Conservation (phyloP, 371 early-diverging fungal species). For the Mucor circinelloides region DNA sequence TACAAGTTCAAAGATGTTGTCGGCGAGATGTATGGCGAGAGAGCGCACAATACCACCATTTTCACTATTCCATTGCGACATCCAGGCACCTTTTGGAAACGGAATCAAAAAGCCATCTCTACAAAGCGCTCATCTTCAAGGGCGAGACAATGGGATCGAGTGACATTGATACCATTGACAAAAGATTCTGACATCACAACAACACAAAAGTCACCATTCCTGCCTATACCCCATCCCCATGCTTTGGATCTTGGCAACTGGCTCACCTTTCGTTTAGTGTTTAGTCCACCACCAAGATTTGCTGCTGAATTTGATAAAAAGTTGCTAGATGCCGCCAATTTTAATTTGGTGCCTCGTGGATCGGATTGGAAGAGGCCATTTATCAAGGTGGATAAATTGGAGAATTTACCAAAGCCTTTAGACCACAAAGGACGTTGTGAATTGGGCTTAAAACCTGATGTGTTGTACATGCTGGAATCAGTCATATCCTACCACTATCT, state of each 20-base stretch:
- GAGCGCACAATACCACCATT: conserved; percentile 4
- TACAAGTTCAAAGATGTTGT: conserved; percentile 38
- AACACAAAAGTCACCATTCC: conserved; percentile 9
- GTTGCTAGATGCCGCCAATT: conserved; percentile 39
- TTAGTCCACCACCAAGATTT: conserved; percentile 2
- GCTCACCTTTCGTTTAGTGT: conserved; percentile 38
- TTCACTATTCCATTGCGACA: conserved; percentile 36
- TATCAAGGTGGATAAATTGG: conserved; percentile 4
- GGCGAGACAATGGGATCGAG: conserved; percentile 29
- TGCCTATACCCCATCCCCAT: conserved; percentile 16
- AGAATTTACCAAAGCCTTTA: conserved; percentile 11
- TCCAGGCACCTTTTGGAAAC: conserved; percentile 38
- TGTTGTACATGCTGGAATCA: conserved; percentile 52
- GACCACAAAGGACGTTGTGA: conserved; percentile 29
- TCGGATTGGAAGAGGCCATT: not conserved
- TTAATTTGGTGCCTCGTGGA: conserved; percentile 42
- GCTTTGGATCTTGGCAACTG: conserved; percentile 37
- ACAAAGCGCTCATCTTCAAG: not conserved
- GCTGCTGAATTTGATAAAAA: conserved; percentile 19
- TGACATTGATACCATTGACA: conserved; percentile 27
- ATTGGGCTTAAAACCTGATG: conserved; percentile 29
- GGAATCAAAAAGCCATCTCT: conserved; percentile 9
- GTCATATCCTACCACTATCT: conserved; percentile 39
- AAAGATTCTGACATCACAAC: not conserved
- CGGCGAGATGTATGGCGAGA: conserved; percentile 27